phyloP scores from a whole-genome alignment of 495 filamentous ascomycete genomes.

The Parathielavia hyrcaniae region DNA sequence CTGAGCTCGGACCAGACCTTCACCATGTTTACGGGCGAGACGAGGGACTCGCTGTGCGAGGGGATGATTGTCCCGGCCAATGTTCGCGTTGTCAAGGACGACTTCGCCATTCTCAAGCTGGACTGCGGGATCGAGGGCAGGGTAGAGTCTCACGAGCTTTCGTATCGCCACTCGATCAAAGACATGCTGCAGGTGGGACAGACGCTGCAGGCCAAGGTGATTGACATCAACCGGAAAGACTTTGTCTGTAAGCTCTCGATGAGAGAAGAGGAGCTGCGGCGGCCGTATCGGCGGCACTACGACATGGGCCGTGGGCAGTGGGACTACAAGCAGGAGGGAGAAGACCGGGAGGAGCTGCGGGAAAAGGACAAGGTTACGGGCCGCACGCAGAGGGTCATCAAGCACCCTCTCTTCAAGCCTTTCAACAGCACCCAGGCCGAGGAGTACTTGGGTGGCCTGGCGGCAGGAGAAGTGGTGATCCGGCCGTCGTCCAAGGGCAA shows the following conservation, averaged over 20 bases:
- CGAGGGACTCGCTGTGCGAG: slow-evolving; percentile 67
- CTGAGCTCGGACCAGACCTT: slow-evolving; percentile 79
- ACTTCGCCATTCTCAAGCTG: slow-evolving; percentile 86
- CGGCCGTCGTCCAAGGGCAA: slow-evolving; percentile 88
- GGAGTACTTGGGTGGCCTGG: slow-evolving; percentile 80
- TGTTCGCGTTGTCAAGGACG: slow-evolving; percentile 78
- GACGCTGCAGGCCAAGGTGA: slow-evolving; percentile 78
- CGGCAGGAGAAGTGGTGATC: slow-evolving; percentile 85
- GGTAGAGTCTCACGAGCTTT: slow-evolving; percentile 66
- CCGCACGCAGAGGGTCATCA: slow-evolving; percentile 87
- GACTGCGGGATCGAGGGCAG: slow-evolving; percentile 91
- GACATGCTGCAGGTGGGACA: slow-evolving; percentile 66
- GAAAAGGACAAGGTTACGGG: slow-evolving; percentile 76
- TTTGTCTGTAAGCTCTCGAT: slow-evolving; percentile 78
- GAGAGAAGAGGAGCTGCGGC: slow-evolving; percentile 67
- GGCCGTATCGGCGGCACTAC: slow-evolving; percentile 56
- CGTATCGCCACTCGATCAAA: slow-evolving; percentile 51
- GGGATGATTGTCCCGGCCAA: slow-evolving; percentile 89
- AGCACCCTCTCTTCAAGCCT: slow-evolving; percentile 87
- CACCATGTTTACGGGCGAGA: slow-evolving; percentile 95
- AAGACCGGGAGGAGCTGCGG: slow-evolving; percentile 67
- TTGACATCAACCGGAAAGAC: slow-evolving; percentile 74
- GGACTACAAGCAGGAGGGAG: slow-evolving; percentile 73
- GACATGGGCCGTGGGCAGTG: slow-evolving; percentile 74
- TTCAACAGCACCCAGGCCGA: slow-evolving; percentile 93